phyloP scores from a whole-genome alignment of 2,329 filamentous ascomycete species.

The Xylaria sp. region DNA sequence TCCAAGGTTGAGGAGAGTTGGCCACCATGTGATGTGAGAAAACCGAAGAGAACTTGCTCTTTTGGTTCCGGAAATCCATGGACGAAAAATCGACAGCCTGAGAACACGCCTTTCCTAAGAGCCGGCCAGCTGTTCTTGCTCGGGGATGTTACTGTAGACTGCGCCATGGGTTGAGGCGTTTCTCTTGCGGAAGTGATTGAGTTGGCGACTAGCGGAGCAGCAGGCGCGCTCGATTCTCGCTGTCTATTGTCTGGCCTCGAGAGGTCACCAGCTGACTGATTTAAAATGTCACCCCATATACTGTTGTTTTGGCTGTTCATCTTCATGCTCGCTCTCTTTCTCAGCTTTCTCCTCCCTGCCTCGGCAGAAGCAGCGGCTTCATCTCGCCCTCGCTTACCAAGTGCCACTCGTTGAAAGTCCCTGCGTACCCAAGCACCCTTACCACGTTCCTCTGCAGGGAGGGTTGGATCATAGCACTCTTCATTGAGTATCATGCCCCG shows the following conservation, averaged over 20 bases:
- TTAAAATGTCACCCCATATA: slow-evolving; percentile 88
- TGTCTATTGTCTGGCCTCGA: slow-evolving; percentile 34
- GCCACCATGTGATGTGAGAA: slow-evolving; percentile 61
- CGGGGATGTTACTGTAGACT: slow-evolving; percentile 13
- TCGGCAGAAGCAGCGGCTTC: slow-evolving; percentile 57
- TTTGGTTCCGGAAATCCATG: slow-evolving; percentile 67
- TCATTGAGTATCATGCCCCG: slow-evolving; percentile 94
- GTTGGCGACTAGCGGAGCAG: slow-evolving; percentile 18
- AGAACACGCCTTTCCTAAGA: slow-evolving; percentile 59
- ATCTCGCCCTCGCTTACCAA: slow-evolving; percentile 70
- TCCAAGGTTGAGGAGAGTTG: slow-evolving; percentile 56
- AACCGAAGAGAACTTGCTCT: slow-evolving; percentile 59
- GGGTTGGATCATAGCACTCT: slow-evolving; percentile 78
- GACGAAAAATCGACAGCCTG: slow-evolving; percentile 67
- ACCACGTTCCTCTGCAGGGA: slow-evolving; percentile 77
- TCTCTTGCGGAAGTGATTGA: slow-evolving; percentile 16
- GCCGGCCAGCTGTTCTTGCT: slow-evolving; percentile 39
- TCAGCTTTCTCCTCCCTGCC: slow-evolving; percentile 79
- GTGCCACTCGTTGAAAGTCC: slow-evolving; percentile 56
- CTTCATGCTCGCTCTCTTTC: slow-evolving; percentile 87
- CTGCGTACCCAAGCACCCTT: slow-evolving; percentile 76
- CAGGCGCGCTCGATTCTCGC: slow-evolving; percentile 33
- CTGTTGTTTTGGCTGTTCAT: slow-evolving; percentile 81
- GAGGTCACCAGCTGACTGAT: slow-evolving; percentile 50
- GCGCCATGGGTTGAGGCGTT: slow-evolving; percentile 6